Conservation (phyloP, 306 rosid species). For the Sechiopsis laciniata region DNA sequence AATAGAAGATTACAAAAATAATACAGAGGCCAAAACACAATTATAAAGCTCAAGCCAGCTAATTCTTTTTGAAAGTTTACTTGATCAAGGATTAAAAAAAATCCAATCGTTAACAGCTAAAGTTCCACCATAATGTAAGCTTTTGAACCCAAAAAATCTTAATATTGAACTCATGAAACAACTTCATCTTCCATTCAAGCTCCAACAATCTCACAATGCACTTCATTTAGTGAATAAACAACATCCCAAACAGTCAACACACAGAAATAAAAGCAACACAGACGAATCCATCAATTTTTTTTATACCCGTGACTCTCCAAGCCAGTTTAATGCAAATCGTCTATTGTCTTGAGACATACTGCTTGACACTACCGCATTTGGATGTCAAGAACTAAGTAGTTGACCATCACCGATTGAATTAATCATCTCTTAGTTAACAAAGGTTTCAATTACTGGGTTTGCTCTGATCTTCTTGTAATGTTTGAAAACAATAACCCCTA, state of each 20-base stretch:
- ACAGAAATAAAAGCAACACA: not conserved
- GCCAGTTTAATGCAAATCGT: too few relatives aligned
- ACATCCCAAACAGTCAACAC: not conserved
- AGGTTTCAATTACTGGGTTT: not conserved
- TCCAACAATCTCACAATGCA: not conserved
- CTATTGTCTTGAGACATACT: too few relatives aligned
- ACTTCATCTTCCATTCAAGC: not conserved
- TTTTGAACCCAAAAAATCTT: not conserved
- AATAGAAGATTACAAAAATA: slow-evolving; percentile 3
- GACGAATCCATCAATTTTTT: not conserved
- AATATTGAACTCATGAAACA: not conserved
- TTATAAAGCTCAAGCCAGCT: not conserved
- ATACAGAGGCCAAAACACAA: not conserved
- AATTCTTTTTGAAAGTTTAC: not conserved
- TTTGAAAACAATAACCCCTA: not conserved
- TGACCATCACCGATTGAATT: too few relatives aligned
- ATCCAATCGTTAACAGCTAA: not conserved
- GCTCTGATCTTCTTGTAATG: not conserved
- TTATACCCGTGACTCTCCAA: too few relatives aligned
- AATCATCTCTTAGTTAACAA: not conserved
- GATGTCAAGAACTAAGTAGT: too few relatives aligned
- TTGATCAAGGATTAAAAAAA: not conserved
- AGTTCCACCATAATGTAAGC: not conserved
- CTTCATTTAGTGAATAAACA: not conserved
- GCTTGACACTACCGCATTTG: too few relatives aligned